Evolutionary conservation across 2,329 filamentous ascomycete species (phyloP).

Genomic region (Mollisia scopiformis): DNA sequence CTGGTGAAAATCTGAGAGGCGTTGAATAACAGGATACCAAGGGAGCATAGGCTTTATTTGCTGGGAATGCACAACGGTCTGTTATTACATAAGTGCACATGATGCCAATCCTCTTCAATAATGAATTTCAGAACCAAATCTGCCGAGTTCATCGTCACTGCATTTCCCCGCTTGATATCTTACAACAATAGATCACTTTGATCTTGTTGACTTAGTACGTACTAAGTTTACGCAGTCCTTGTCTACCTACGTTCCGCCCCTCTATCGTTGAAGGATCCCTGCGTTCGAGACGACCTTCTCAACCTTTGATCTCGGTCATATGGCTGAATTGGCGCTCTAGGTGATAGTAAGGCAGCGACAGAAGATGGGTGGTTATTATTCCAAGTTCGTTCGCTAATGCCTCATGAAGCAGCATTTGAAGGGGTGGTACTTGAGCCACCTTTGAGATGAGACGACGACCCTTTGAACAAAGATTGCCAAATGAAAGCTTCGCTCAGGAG

Average conservation of each 20-base stretch:
- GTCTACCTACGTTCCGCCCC: no score
- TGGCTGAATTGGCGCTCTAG: no score
- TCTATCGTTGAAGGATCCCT: no score
- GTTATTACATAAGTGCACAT: constrained; percentile 4
- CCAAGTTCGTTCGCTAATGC: neutral
- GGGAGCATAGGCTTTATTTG: constrained; percentile 4
- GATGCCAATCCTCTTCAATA: neutral
- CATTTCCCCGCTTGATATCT: neutral
- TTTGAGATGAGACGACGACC: constrained; percentile 85
- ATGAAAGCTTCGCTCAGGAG: constrained; percentile 96
- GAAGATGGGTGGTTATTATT: neutral
- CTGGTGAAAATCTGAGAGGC: neutral
- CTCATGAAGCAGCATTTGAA: constrained; percentile 28
- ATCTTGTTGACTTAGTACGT: no score
- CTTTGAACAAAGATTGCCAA: constrained; percentile 97
- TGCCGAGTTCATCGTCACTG: neutral
- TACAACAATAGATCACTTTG: neutral
- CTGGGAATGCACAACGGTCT: constrained; percentile 4
- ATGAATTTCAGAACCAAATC: neutral
- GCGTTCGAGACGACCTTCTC: no score
- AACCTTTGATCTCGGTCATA: no score
- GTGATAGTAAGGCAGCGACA: no score
- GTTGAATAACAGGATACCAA: constrained; percentile 16
- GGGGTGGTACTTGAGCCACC: constrained; percentile 43
- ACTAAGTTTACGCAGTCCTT: no score